phyloP scores from a whole-genome alignment of 495 filamentous ascomycete genomes.

The Trichoderma parareesei region DNA sequence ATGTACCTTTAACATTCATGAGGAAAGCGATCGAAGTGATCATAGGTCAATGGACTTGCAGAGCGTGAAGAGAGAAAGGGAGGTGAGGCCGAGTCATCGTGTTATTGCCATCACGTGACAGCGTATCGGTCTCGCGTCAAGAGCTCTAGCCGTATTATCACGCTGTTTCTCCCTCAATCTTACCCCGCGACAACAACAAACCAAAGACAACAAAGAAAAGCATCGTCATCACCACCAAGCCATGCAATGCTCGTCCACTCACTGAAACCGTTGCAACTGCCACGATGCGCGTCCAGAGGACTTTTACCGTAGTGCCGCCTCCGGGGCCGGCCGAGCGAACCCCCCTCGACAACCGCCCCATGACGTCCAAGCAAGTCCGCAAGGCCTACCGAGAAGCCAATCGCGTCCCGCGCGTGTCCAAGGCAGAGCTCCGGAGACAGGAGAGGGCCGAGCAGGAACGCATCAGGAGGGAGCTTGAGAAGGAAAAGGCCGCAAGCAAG shows the following conservation, averaged over 20 bases:
- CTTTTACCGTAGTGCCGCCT: constrained; percentile 25
- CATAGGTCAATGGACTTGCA: not conserved
- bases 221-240: not conserved
- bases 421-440: constrained; percentile 31
- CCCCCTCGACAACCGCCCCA: constrained; percentile 22
- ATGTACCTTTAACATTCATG: too few species aligned
- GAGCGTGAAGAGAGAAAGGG: too few species aligned
- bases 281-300: constrained; percentile 21
- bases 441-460: constrained; percentile 38
- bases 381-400: constrained; percentile 29
- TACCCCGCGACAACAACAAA: constrained; percentile 5
- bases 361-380: constrained; percentile 39
- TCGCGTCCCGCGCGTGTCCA: constrained; percentile 28
- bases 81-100: not conserved
- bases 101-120: not conserved
- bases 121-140: constrained; percentile 5
- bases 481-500: constrained; percentile 29
- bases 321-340: constrained; percentile 19
- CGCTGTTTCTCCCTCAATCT: not conserved
- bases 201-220: not conserved
- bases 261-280: not conserved
- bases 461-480: constrained; percentile 35
- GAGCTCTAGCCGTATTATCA: not conserved
- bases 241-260: not conserved
- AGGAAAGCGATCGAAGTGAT: not conserved